A percentile compares a stretch with the other conserved stretches of the same genome.
Conservation (phyloP, 371 early-diverging fungal genomes). For the Saksenaea oblongispora region DNA sequence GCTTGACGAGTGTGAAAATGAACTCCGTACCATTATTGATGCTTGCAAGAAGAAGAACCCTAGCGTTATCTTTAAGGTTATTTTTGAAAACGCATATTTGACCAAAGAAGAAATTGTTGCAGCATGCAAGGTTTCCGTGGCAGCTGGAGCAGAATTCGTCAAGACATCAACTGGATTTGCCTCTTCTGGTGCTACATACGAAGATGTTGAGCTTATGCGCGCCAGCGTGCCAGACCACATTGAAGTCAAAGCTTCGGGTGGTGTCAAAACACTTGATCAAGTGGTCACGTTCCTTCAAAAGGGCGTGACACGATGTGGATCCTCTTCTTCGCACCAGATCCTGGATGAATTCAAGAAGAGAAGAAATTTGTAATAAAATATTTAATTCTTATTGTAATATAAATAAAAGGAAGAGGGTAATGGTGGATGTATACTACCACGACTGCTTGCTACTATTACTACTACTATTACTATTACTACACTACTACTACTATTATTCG, state of each 20-base stretch:
- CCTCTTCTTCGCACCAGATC: slow-evolving; percentile 61
- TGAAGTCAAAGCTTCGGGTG: slow-evolving; percentile 70
- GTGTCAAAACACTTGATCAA: slow-evolving; percentile 63
- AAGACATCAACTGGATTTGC: slow-evolving; percentile 73
- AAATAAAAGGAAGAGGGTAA: not conserved
- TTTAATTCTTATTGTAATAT: not conserved
- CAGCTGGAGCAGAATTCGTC: slow-evolving; percentile 68
- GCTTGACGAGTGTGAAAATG: slow-evolving; percentile 48
- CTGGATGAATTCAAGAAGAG: slow-evolving; percentile 56
- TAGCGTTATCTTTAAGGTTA: slow-evolving; percentile 61
- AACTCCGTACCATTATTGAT: slow-evolving; percentile 44
- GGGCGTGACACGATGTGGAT: slow-evolving; percentile 65
- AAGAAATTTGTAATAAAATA: slow-evolving; percentile 5
- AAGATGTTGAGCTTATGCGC: slow-evolving; percentile 61
- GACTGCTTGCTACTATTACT: no score
- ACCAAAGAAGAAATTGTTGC: slow-evolving; percentile 58
- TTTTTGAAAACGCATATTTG: slow-evolving; percentile 65
- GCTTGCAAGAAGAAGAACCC: slow-evolving; percentile 45
- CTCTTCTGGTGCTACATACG: slow-evolving; percentile 57
- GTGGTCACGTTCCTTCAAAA: slow-evolving; percentile 57
- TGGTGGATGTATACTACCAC: no score
- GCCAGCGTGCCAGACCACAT: slow-evolving; percentile 41
- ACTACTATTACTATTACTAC: no score
- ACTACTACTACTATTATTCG: no score
- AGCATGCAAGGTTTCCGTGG: slow-evolving; percentile 51